Evolutionary conservation across 2,329 filamentous ascomycete species (phyloP), one percentile per base, ranked within the genome.

Genomic region (Helotiales sp.): DNA sequence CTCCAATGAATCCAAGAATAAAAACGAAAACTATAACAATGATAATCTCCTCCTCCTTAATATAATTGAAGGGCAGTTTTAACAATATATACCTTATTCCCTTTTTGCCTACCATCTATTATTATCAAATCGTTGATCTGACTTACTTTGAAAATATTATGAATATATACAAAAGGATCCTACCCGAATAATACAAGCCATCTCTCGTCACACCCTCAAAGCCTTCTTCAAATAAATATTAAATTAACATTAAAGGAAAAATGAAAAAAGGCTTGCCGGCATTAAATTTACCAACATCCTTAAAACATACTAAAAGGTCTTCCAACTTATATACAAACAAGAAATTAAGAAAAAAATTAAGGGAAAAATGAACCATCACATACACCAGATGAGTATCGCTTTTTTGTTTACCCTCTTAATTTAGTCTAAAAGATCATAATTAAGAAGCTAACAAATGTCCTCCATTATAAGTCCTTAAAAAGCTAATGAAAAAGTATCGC

Each of bases 401-500:
- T 60, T 59, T 43, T 66, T n/a, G n/a, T n/a, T n/a, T n/a, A n/a
- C 47, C n/a, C n/a, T n/a, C n/a, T n/a, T n/a, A n/a, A n/a, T n/a
- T n/a, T n/a, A n/a, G n/a, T n/a, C n/a, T n/a, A 34, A 67, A 68
- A 63, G 37, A 64, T 60, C 26, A 10, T 57, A 63, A 32, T 63
- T 67, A 17, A 65, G 60, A 67, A 57, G 37, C 60, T 65, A 63
- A 63, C 60, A 32, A 60, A 69, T 28, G 22, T 61, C 45, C 45
- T 49, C 60, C 45, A 40, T 71, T 13, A n/a, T 37, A 76, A 70
- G 69, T 75, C 52, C 69, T 76, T 17, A 65, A 59, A 69, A 60
- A 62, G 32, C 65, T 75, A 10, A 66, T 60, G 22, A 75, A 73
- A 54, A 69, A 70, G 52, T 66, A 75, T 47, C 45, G 69, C 57